These are phyloP conservation scores for Citrus mangshanensis DNA, from an alignment of 345 rosid species.

Conservation along the genomic window DNA sequence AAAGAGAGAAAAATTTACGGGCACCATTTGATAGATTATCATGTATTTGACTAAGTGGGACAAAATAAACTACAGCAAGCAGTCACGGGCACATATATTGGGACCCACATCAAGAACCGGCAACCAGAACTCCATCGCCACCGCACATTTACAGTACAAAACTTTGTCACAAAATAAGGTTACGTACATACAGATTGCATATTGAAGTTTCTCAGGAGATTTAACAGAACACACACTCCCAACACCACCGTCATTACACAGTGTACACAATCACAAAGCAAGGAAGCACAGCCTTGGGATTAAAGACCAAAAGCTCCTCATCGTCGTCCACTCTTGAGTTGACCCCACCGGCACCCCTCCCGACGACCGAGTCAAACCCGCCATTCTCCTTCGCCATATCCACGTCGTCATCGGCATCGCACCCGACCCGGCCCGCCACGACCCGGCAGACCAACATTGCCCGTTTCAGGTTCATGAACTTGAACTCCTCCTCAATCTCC, in stretches of 20 bases:
- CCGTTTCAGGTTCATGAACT: too few species aligned
- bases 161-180: background rate
- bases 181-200: constrained; percentile 2
- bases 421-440: too few species aligned
- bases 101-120: background rate
- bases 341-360: constrained; percentile 50
- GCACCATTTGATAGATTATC: background rate
- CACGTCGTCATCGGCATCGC: constrained; percentile 34
- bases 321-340: constrained; percentile 61
- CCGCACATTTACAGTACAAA: background rate
- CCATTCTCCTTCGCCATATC: constrained; percentile 45
- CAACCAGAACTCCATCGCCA: background rate
- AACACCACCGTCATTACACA: constrained; percentile 16
- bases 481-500: too few species aligned
- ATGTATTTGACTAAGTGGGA: too few species aligned
- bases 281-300: constrained; percentile 99
- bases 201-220: background rate
- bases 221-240: background rate
- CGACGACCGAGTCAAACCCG: constrained; percentile 66
- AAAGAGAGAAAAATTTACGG: background rate
- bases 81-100: background rate
- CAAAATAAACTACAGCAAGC: too few species aligned
- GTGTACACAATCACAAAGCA: constrained; percentile 90
- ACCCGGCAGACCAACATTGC: too few species aligned
- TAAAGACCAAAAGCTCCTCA: constrained; percentile 80